Evolutionary conservation across 1,139 yeast species (phyloP), one percentile per base, ranked within the genome.

Genomic region (Casaregolazyma lundiana): DNA sequence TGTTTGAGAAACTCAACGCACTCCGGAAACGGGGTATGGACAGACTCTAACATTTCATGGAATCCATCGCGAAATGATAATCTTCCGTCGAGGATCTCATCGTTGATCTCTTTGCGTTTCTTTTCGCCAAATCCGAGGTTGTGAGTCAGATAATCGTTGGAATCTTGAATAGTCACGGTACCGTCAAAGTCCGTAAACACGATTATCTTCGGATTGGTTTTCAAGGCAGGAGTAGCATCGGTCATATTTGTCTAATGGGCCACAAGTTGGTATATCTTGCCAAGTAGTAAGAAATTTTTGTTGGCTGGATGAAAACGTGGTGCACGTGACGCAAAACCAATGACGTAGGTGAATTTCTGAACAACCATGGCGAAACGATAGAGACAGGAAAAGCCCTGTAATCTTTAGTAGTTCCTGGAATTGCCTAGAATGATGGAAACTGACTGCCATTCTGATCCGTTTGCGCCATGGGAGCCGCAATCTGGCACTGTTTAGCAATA

Each of bases 141-240:
- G 63, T 92, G 97, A 16, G 97, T 89, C 54, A 92, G 71, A 65
- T 75, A 84, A 65, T 92, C 97, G 63, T 92, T 94, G 53, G 96
- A 86, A 65, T 92, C 98, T 60, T 81, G 84, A 52, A 86, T 71
- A 15, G 98, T 92, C 54, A 92, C 95, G 6, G 98, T 92, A 18
- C 98, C 98, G 65, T 92, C 98, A 81, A 95, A 92, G 67, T 92
- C 98, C 45, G 97, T 86, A 70, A 92, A 92, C 35, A 92, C 84
- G 59, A 92, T 87, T 48, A 95, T 92, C 56, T 76, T 74, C 41
- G 71, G 70, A 51, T 61, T 49, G 34, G 65, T 63, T 18, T 52
- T 52, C 44, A 66, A 54, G 4, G 69, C 69, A 16, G 67, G 65
- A 18, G 45, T 42, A n/a, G 1, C 16, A 9, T 18, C 26, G 18